Percentiles rank a stretch among this genome's conserved stretches.
These are phyloP conservation scores for Fusarium sp. DNA, from an alignment of 2,329 filamentous ascomycete genomes.

Conservation along the genomic window DNA sequence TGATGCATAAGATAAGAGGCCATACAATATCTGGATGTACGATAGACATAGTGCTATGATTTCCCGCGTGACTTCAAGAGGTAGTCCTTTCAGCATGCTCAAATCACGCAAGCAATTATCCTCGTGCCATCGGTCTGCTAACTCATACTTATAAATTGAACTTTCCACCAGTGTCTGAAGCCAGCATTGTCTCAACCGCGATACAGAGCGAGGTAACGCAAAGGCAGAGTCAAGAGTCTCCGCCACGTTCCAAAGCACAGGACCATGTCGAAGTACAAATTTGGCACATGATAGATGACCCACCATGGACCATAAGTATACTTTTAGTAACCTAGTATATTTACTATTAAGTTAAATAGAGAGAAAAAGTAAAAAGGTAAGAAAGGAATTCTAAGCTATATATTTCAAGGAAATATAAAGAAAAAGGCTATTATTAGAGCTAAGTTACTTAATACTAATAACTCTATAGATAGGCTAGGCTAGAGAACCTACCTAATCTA, in stretches of 20 bases:
- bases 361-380: neutral
- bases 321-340: neutral
- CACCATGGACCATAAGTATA: neutral
- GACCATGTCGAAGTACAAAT: neutral
- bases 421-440: neutral
- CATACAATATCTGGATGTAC: neutral
- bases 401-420: neutral
- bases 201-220: neutral
- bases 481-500: no score
- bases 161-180: neutral
- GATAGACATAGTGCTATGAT: neutral
- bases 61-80: neutral
- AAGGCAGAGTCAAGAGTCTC: neutral
- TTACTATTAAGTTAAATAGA: neutral
- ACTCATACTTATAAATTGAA: neutral
- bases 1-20: neutral
- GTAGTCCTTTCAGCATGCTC: neutral
- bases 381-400: neutral
- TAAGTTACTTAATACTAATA: no score
- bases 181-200: no score
- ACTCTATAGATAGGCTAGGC: no score
- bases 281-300: neutral
- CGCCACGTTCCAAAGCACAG: neutral
- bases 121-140: neutral
- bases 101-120: no score